phyloP scores from a whole-genome alignment of 176 grass and related monocot genomes.

The Musa troglodytarum region DNA sequence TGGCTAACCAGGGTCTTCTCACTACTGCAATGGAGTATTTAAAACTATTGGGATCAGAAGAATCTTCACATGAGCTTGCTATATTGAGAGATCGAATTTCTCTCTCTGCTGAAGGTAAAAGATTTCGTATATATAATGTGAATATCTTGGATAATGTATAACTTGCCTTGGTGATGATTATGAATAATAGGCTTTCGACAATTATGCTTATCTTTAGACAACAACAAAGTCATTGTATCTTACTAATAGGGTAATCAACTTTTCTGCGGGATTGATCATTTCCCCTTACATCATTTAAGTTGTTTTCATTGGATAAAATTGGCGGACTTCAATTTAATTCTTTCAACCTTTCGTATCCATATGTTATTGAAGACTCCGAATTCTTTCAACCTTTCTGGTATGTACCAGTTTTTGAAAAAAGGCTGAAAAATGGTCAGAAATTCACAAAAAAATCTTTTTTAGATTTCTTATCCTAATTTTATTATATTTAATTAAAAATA shows the following conservation, averaged over 20 bases:
- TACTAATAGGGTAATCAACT: neutral
- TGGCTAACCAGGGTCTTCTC: conserved; percentile 95
- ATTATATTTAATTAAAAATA: too few species aligned
- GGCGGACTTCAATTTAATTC: neutral
- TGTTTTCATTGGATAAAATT: neutral
- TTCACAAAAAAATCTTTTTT: too few species aligned
- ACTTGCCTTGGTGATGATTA: neutral
- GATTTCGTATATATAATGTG: neutral
- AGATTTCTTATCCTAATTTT: too few species aligned
- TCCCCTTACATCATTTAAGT: neutral
- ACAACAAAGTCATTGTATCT: neutral
- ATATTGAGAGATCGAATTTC: conserved; percentile 89
- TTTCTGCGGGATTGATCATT: neutral
- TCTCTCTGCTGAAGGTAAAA: conserved; percentile 47
- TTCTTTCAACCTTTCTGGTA: too few species aligned
- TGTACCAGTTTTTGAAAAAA: too few species aligned
- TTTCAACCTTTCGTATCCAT: too few species aligned
- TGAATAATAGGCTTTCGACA: neutral
- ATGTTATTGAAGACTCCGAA: too few species aligned
- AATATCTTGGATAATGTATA: neutral
- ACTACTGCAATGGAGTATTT: conserved; percentile 95
- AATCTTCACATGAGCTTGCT: conserved; percentile 67
- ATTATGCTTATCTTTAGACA: neutral
- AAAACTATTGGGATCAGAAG: conserved; percentile 83
- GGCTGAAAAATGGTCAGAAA: too few species aligned